A percentile compares a stretch with the other conserved stretches of the same genome.
Evolutionary conservation across 345 rosid genomes (phyloP).

Genomic region (Rhizophora apiculata): DNA sequence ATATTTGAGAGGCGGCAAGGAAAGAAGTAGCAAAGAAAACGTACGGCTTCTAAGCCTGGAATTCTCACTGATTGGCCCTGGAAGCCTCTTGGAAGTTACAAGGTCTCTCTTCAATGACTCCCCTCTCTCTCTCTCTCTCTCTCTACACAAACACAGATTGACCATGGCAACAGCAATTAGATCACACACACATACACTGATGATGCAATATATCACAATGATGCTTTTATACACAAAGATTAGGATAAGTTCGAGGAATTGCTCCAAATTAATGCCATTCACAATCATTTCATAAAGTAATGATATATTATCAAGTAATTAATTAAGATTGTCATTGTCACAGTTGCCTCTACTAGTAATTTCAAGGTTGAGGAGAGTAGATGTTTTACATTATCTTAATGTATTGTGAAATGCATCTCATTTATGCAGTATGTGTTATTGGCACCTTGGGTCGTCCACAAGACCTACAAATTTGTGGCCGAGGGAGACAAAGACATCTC

Average conservation of each 20-base stretch:
- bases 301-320: too few species aligned
- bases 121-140: neutral
- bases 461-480: constrained; percentile 29
- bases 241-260: too few species aligned
- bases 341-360: too few species aligned
- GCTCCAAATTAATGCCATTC: too few species aligned
- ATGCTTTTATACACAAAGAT: too few species aligned
- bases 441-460: constrained; percentile 40
- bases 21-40: neutral
- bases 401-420: neutral
- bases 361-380: too few species aligned
- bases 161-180: neutral
- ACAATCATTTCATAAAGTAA: too few species aligned
- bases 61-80: constrained; percentile 69
- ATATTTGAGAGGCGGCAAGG: too few species aligned
- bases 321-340: too few species aligned
- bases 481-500: constrained; percentile 32
- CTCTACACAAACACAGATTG: neutral
- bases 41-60: constrained; percentile 64
- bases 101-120: constrained; percentile 26
- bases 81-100: constrained; percentile 56
- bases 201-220: too few species aligned
- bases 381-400: neutral
- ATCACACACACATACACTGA: too few species aligned
- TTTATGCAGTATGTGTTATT: constrained; percentile 42